These are phyloP conservation scores for Botrytis sinoallii DNA, from an alignment of 2,329 filamentous ascomycete species.

Conservation along the genomic window DNA sequence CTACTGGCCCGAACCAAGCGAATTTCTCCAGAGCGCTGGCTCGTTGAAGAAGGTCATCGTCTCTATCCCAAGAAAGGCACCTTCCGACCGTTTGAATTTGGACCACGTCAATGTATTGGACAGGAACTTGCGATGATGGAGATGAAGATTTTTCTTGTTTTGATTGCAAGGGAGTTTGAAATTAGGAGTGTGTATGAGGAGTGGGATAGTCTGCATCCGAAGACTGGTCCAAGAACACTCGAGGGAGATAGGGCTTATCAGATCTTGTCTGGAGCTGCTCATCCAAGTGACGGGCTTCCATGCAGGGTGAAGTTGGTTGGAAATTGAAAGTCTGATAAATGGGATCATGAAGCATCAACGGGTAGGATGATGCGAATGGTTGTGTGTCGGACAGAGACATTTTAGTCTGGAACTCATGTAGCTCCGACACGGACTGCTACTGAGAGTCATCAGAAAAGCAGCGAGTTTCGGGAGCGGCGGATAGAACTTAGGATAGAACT, in stretches of 20 bases:
- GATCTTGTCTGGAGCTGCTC: background rate
- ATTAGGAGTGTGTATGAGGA: background rate
- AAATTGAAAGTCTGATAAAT: background rate
- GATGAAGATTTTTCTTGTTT: background rate
- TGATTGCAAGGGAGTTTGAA: background rate
- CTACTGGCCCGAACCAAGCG: background rate
- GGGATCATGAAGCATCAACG: background rate
- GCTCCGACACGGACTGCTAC: background rate
- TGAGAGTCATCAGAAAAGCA: background rate
- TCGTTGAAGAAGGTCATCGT: background rate
- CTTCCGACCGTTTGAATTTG: background rate
- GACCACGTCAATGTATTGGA: background rate
- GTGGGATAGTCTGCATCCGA: background rate
- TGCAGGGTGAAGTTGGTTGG: background rate
- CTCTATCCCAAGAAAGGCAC: background rate
- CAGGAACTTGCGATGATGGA: background rate
- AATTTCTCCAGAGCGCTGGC: conserved; percentile 3
- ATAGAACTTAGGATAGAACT: background rate
- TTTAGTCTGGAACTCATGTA: background rate
- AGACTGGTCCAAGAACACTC: background rate
- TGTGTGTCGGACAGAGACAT: background rate
- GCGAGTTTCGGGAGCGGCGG: background rate
- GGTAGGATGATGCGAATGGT: background rate
- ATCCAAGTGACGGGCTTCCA: background rate
- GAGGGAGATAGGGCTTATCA: background rate